Base-by-base conservation (phyloP, 129 eudicot species). In the Ambrosia trifida region DNA sequence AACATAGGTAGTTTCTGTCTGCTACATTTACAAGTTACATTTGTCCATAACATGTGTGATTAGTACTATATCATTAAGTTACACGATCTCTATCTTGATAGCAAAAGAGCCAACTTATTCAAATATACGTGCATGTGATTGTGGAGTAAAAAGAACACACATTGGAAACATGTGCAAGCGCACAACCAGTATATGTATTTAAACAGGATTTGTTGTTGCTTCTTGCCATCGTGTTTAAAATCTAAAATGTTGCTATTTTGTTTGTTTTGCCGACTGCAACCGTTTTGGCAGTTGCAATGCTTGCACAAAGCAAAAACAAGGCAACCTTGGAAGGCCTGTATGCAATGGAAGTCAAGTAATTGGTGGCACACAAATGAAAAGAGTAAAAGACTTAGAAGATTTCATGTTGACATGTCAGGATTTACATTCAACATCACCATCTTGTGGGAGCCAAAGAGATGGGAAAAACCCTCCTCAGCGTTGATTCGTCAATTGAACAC, bases 381-480 rank as follows among this genome's bases (percentile, higher is more conserved):
- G 82, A 94, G 97, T 69, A 94, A 90, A 83, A 83, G 79, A 57
- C 91, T 94, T 30, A 82, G 99, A 46, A 85, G 98, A 81, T 94
- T 89, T 84, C 98, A 94, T 81, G 97, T 89, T 72, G 98, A 94
- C 73, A 94, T 94, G 98, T 89, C 98, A 1, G 98, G 98, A 72
- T 94, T 89, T 82, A 97, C 98, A 66, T 94, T 94, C 80, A 94
- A 94, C 72, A 94, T 97, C 82, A 94, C 97, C 73, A 87, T 94
- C 72, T 69, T 94, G 75, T 94, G 98, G 98, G 98, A 89, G 82
- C 95, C 96, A 45, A 89, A 85, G 84, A 85, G 89, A 80, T 94
- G 98, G 98, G 76, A 80, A 46, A 87, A 90, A 16, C 91, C 96
- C 73, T 82, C 79, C 70, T 80, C 75, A 44, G 76, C 58, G 72